These are phyloP conservation scores for Ceriops decandra DNA, from an alignment of 345 rosid genomes.

Conservation along the genomic window DNA sequence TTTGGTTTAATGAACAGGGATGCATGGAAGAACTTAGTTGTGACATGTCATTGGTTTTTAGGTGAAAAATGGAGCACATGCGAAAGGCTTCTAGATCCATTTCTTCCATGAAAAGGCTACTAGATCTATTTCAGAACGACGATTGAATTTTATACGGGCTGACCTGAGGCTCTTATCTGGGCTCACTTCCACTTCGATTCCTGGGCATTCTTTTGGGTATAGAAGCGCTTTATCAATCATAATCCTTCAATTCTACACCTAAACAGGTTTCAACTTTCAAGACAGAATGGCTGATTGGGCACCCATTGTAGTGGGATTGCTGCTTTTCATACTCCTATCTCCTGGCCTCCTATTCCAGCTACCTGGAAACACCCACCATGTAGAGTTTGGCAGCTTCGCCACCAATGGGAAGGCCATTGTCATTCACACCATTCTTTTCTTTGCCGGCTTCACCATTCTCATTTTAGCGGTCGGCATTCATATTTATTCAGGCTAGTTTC, in stretches of 20 bases:
- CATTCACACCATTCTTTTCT: conserved; percentile 49
- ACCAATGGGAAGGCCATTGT: conserved; percentile 45
- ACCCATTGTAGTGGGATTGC: conserved; percentile 40
- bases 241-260: background rate
- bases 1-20: background rate
- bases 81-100: too few species aligned
- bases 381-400: conserved; percentile 44
- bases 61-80: too few species aligned
- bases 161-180: too few species aligned
- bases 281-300: conserved; percentile 53
- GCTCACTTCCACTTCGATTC: too few species aligned
- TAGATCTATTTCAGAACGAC: background rate
- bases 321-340: conserved; percentile 48
- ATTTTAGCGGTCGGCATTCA: conserved; percentile 40
- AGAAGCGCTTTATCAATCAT: too few species aligned
- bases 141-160: too few species aligned
- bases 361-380: conserved; percentile 32
- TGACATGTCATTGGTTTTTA: too few species aligned
- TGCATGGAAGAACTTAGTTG: too few species aligned
- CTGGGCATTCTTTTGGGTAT: too few species aligned
- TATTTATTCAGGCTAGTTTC: conserved; percentile 31
- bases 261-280: background rate
- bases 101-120: background rate
- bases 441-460: conserved; percentile 36
- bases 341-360: conserved; percentile 54